Conservation (phyloP, 1,284 basidiomycete genomes). For the Papiliotrema nemorosa region DNA sequence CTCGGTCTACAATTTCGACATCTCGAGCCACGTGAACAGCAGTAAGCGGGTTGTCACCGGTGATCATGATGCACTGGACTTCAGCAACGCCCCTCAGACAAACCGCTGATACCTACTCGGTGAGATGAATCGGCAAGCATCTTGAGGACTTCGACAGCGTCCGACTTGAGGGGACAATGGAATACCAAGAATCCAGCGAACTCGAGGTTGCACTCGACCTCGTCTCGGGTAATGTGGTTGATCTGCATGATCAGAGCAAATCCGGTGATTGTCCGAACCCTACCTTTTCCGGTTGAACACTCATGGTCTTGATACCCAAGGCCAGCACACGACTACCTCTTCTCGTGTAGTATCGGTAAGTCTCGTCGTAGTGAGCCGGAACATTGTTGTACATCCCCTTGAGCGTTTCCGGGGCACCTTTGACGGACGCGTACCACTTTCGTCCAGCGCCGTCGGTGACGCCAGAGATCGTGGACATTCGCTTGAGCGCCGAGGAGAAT, state of each 20-base stretch:
- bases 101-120: conserved; percentile 60
- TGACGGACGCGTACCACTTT: conserved; percentile 62
- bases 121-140: conserved; percentile 93
- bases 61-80: conserved; percentile 91
- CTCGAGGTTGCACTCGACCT: conserved; percentile 68
- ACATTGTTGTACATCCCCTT: conserved; percentile 73
- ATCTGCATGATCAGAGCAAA: conserved; percentile 57
- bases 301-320: conserved; percentile 77
- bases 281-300: conserved; percentile 66
- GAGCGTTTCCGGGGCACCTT: conserved; percentile 93
- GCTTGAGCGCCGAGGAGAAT: conserved; percentile 90
- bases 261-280: conserved; percentile 1
- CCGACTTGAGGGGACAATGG: conserved; percentile 91
- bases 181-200: conserved; percentile 95
- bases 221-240: conserved; percentile 72
- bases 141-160: conserved; percentile 80
- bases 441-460: conserved; percentile 50
- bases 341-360: conserved; percentile 87
- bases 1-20: conserved; percentile 92
- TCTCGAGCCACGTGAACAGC: conserved; percentile 89
- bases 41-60: conserved; percentile 92
- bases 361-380: conserved; percentile 79
- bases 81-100: neutral
- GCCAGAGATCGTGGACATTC: conserved; percentile 88
- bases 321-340: conserved; percentile 88